These are phyloP conservation scores for Rhododendron vialii DNA, from an alignment of 148 eudicot genomes.

Conservation along the genomic window DNA sequence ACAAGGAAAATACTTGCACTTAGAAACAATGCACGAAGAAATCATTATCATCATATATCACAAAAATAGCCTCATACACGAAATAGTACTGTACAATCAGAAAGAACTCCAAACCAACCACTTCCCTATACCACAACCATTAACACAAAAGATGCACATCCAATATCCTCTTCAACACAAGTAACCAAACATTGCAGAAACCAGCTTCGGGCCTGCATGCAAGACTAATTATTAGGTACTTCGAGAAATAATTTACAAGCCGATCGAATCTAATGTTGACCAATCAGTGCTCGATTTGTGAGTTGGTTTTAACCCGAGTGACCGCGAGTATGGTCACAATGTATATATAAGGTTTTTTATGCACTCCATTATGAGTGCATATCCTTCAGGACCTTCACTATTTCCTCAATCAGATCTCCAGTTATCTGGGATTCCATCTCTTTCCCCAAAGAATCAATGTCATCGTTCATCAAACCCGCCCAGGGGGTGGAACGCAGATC, in stretches of 20 bases:
- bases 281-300: neutral
- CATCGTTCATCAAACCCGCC: conserved; percentile 52
- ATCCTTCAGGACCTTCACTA: conserved; percentile 52
- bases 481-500: conserved; percentile 56
- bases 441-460: conserved; percentile 49
- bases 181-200: conserved; percentile 1
- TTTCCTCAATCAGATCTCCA: conserved; percentile 60
- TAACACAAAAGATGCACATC: neutral
- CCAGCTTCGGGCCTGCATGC: conserved; percentile 11
- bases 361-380: conserved; percentile 16
- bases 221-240: neutral
- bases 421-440: conserved; percentile 56
- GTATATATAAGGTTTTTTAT: conserved; percentile 14
- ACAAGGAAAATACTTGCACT: neutral
- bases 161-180: neutral
- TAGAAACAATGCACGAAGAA: neutral
- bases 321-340: conserved; percentile 5
- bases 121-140: conserved; percentile 25
- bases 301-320: neutral
- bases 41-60: conserved; percentile 12
- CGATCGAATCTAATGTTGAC: neutral
- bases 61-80: conserved; percentile 9
- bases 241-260: neutral
- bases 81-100: conserved; percentile 22
- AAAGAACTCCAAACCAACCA: conserved; percentile 23